phyloP scores from a whole-genome alignment of 371 early-diverging fungal genomes.

The Rhizopus microsporus region DNA sequence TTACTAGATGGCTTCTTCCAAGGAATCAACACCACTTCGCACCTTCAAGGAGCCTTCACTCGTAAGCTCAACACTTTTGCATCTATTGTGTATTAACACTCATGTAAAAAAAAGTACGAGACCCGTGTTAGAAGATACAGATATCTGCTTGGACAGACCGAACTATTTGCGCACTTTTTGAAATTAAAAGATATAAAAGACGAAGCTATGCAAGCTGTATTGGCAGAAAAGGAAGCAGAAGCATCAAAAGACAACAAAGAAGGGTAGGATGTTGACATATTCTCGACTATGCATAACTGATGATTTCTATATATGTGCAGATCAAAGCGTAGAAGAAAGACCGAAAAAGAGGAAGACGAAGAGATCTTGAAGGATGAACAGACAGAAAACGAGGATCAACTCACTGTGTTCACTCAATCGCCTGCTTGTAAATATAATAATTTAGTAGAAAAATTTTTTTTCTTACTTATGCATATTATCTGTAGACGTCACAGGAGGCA shows the following conservation, averaged over 20 bases:
- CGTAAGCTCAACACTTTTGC: conserved; percentile 9
- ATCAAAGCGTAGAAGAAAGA: conserved; percentile 84
- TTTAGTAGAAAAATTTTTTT: background rate
- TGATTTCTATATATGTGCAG: conserved; percentile 23
- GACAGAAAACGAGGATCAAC: conserved; percentile 55
- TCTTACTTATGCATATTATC: background rate
- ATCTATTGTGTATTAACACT: background rate
- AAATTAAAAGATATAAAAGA: conserved; percentile 55
- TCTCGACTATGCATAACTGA: background rate
- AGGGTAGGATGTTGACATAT: conserved; percentile 28
- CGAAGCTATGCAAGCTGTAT: conserved; percentile 42
- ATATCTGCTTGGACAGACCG: conserved; percentile 90
- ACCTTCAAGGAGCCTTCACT: conserved; percentile 26
- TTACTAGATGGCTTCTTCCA: conserved; percentile 10
- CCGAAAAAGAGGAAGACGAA: conserved; percentile 96
- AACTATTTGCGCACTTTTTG: conserved; percentile 70
- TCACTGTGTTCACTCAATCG: conserved; percentile 84
- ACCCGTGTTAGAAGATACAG: conserved; percentile 63
- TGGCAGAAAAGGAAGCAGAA: conserved; percentile 45
- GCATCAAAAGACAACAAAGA: conserved; percentile 36
- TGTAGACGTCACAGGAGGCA: conserved; percentile 85
- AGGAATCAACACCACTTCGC: conserved; percentile 25
- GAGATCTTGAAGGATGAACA: conserved; percentile 79
- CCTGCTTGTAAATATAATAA: conserved; percentile 66
- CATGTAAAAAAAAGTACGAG: conserved; percentile 30